phyloP scores from a whole-genome alignment of 2,329 filamentous ascomycete genomes.

The Ambrosiella xylebori region DNA sequence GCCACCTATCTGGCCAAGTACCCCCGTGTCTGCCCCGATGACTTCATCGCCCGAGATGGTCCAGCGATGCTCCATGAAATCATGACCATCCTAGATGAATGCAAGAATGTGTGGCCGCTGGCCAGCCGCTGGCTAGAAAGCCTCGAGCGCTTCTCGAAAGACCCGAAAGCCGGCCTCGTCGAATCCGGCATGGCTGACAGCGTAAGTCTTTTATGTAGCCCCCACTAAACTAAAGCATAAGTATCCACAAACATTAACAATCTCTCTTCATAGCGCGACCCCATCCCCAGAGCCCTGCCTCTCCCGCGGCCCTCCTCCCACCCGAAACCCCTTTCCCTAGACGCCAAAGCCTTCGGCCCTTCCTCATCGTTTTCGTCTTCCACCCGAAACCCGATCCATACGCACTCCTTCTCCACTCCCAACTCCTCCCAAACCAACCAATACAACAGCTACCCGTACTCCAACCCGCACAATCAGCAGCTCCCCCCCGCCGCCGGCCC shows the following conservation, averaged over 20 bases:
- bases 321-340: not conserved
- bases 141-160: not conserved
- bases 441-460: not conserved
- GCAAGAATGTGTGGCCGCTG: slow-evolving; percentile 34
- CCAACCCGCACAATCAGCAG: not conserved
- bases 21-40: slow-evolving; percentile 29
- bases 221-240: not conserved
- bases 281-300: not conserved
- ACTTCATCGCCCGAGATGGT: slow-evolving; percentile 23
- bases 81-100: slow-evolving; percentile 29
- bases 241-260: not conserved
- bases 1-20: slow-evolving; percentile 35
- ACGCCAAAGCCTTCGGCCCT: not conserved
- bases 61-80: slow-evolving; percentile 30
- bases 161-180: slow-evolving; percentile 13
- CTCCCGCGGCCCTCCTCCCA: not conserved
- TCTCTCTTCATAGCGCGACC: not conserved
- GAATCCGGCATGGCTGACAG: slow-evolving; percentile 36
- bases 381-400: not conserved
- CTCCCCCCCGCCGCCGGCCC: not conserved
- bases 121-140: slow-evolving; percentile 30
- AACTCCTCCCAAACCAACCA: not conserved
- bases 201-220: slow-evolving; percentile 11
- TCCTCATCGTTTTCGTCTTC: not conserved
- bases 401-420: not conserved